Base-by-base conservation (phyloP, 352 stramenopile species). In the Thraustochytrium sp. region DNA sequence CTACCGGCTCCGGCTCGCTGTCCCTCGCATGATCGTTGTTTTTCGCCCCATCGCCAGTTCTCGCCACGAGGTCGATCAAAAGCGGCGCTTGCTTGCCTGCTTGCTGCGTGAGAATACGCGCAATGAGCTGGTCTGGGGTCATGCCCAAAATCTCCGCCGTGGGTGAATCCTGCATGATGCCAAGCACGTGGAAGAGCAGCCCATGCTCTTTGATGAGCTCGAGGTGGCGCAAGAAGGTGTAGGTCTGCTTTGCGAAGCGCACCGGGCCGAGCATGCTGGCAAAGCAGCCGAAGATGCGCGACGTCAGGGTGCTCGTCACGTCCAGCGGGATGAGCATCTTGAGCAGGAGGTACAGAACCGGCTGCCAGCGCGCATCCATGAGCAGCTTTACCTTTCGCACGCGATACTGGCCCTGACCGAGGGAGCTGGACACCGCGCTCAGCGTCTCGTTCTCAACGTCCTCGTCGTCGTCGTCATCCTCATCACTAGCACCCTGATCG, bases 321-420 rank as follows among this genome's bases (percentile, higher is more conserved):
- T 73, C 74, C 3, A 68, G 23, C 51, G 53, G 74, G 8, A 55
- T 31, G 21, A 82, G 51, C 51, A 54, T 42, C 42, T 82, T 82
- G 13, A 76, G 36, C 4, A 54, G 11, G 13, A 82, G 38, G 36
- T 65, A 65, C 31, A 76, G 36, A 2, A 82, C 74, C 4, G 53
- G n/a, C 46, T 73, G 74, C 74, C 74, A 82, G 8, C 74, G 51
- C 8, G 36, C 29, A 51, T 82, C 74, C 26, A 42, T n/a, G 16
- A 82, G 40, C 0, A 82, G 34, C 74, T 73, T 82, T 36, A 82
- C 78, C 16, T 54, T 55, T 23, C n/a, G 26, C 3, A 54, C 53
- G 23, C 74, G 18, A 13, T 54, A 75, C 9, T 16, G 37, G 8
- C 36, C 44, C 23, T 9, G 36, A 21, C 13, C 18, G 29, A 9